Base-by-base conservation (phyloP, 2,329 filamentous ascomycete genomes). In the Paraconiothyrium sp. region DNA sequence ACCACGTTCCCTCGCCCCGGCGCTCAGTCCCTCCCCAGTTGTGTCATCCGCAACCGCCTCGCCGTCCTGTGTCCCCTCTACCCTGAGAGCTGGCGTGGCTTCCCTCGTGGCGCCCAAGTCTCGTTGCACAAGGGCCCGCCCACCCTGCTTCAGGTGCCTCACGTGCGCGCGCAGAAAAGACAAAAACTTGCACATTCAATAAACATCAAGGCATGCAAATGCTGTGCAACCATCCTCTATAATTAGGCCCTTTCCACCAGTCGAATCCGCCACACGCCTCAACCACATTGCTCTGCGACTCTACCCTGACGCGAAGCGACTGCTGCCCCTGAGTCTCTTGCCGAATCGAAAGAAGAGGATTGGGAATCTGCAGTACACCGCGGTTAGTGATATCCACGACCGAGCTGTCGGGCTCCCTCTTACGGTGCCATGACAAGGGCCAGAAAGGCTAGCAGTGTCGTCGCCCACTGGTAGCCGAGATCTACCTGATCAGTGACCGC, bases 391-490 rank as follows among this genome's bases (percentile, higher is more conserved):
- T 55, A 67, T 67, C 64, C 67, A 63, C 58, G 59, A 67, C 74
- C 74, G 61, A 44, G 61, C 49, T 61, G 41, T 47, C 61, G 71
- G 76, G 68, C 64, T 59, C 16, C 37, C 24, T 67, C 78, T 76
- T 75, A 81, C 73, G 82, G 82, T 60, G 80, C 78, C 81, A 84
- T 83, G 20, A 79, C 81, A 39, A 85, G 75, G 20, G 82, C 80
- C 62, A 84, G 74, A 71, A 84, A 84, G 55, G 76, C 80, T 44
- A 84, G 78, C 59, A 84, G 56, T 22, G 77, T 79, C 58, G 78
- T 80, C 57, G 83, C 83, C 83, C 83, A 84, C 65, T 84, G 82
- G 69, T 83, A 83, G 50, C 83, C 82, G 59, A 84, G 63, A 76
- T 74, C 74, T 67, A 68, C 72, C 70, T 63, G 52, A 73, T 78